Conservation (phyloP, 805 yeast genomes). For the Yamadazyma kitorensis region DNA sequence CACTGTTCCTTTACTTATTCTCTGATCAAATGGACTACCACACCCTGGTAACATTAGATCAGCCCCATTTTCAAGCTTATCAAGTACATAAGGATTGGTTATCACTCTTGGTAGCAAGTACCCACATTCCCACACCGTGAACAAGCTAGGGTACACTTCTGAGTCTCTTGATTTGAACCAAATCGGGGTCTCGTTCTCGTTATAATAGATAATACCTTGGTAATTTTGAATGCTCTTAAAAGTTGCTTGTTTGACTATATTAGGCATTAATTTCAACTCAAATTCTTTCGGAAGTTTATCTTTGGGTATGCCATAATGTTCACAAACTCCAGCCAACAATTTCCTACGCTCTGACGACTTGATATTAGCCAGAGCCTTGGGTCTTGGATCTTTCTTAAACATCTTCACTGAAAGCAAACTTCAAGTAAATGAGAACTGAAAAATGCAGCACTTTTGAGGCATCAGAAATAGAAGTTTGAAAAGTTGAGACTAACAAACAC, state of each 20-base stretch:
- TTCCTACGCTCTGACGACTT: conserved; percentile 78
- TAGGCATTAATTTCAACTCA: conserved; percentile 45
- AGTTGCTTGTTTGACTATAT: conserved; percentile 57
- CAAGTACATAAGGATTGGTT: conserved; percentile 75
- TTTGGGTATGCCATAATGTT: conserved; percentile 37
- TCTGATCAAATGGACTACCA: conserved; percentile 53
- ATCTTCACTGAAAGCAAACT: conserved; percentile 20
- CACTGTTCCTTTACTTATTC: conserved; percentile 48
- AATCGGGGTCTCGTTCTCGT: conserved; percentile 61
- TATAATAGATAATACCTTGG: conserved; percentile 65
- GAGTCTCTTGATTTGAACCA: conserved; percentile 67
- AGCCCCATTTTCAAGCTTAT: conserved; percentile 73
- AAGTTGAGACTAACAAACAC: neutral
- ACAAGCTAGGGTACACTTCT: conserved; percentile 64
- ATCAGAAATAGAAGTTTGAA: neutral
- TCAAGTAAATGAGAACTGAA: neutral
- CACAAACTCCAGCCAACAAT: conserved; percentile 43
- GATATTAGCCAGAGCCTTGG: conserved; percentile 75
- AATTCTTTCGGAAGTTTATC: conserved; percentile 40
- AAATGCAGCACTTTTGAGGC: neutral
- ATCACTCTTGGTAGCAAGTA: conserved; percentile 60
- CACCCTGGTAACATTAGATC: conserved; percentile 76
- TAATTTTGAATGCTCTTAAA: conserved; percentile 51
- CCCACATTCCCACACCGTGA: conserved; percentile 69
- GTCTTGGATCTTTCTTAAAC: conserved; percentile 55